Base-by-base conservation (phyloP, 495 filamentous ascomycete species). In the Zalerion maritima region DNA sequence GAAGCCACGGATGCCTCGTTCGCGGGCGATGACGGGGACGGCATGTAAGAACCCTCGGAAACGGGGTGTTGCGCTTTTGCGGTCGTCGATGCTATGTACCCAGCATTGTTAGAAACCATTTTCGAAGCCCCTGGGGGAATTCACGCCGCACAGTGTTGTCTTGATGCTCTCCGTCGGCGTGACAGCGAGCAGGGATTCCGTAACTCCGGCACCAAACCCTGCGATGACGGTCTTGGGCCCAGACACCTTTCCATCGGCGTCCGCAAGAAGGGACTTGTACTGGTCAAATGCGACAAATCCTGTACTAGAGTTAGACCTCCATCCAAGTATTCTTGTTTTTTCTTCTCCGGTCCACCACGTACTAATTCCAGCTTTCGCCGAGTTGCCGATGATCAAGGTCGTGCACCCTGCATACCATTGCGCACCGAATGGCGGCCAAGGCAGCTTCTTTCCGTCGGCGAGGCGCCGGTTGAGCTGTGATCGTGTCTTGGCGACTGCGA, bases 341-440 rank as follows among this genome's bases (percentile, higher is more conserved):
- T 14, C 3, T 6, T 6, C 9, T 9, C 7, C 12, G 5, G 26
- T 12, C 18, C 17, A 17, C 19, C 25, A 54, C 79, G 23, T 64
- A 85, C 87, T 74, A 40, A 97, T 84, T 28, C 89, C 89, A 21
- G 91, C 89, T 55, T 97, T 97, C 37, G 85, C 55, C 16, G 85
- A 87, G 58, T 97, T 97, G 29, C 89, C 89, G 38, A 96, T 84
- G 27, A 97, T 89, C 51, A 96, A 59, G 14, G 89, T 94, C 13
- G 89, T 96, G 58, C 89, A 97, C 20, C 89, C 89, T 20, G 89
- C 89, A 49, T 96, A 97, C 89, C 89, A 97, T 44, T 92, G 85
- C 32, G 51, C 60, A 18, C 91, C 91, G 40, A 96, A 96, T 15
- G 81, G 81, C 18, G 89, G 89, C 79, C 81, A 94, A 25, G 86